phyloP scores from a whole-genome alignment of 257 asterid genomes.

The Galeopsis tetrahit region DNA sequence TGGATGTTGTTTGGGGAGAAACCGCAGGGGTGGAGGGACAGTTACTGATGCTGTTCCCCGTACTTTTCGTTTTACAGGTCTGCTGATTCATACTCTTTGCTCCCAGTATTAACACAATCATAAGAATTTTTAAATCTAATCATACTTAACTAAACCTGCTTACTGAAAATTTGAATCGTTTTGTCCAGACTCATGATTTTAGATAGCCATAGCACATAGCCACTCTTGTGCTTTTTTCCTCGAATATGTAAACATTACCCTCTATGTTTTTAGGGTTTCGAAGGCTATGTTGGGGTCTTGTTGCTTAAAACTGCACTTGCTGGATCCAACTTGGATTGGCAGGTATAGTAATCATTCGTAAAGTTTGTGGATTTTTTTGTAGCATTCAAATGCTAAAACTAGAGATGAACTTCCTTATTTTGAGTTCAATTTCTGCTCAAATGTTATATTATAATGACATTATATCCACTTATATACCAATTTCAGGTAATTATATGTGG shows the following conservation, averaged over 20 bases:
- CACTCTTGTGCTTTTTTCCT: conserved; percentile 6
- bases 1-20: conserved; percentile 99
- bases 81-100: conserved; percentile 14
- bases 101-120: neutral
- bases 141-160: neutral
- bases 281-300: conserved; percentile 89
- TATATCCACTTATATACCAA: neutral
- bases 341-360: conserved; percentile 50
- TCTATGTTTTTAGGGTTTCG: conserved; percentile 66
- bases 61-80: conserved; percentile 87
- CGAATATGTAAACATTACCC: conserved; percentile 7
- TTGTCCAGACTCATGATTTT: conserved; percentile 8
- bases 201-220: conserved; percentile 4
- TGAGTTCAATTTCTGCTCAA: conserved; percentile 3
- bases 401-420: neutral
- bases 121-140: neutral
- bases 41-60: conserved; percentile 69
- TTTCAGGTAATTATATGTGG: conserved; percentile 91
- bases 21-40: conserved; percentile 98
- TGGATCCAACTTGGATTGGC: conserved; percentile 86
- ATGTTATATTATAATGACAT: neutral
- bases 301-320: conserved; percentile 80
- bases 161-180: conserved; percentile 23
- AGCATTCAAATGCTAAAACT: conserved; percentile 6
- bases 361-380: neutral